Evolutionary conservation across 1,284 basidiomycete species (phyloP).

Genomic region (Spongiforma sp.): DNA sequence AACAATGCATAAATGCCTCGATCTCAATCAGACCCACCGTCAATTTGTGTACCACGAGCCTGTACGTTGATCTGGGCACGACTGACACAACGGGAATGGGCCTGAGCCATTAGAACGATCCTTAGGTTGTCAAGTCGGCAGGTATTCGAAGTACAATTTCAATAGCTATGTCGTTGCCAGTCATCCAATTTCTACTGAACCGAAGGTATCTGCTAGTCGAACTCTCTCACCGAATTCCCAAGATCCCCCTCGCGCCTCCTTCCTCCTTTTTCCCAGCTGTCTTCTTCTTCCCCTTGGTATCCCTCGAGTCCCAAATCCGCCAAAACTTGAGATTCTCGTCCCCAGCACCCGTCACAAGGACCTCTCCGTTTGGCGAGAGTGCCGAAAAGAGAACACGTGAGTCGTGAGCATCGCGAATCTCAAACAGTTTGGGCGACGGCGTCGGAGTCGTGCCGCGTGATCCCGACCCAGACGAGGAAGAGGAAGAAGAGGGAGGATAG

Average conservation of each 20-base stretch:
- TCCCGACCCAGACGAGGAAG: slow-evolving; percentile 19
- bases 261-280: slow-evolving; percentile 40
- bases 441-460: slow-evolving; percentile 24
- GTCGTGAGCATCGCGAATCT: slow-evolving; percentile 93
- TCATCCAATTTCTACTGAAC: no score
- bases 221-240: slow-evolving; percentile 42
- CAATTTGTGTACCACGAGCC: no score
- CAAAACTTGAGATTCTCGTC: slow-evolving; percentile 97
- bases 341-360: slow-evolving; percentile 88
- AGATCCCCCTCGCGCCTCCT: slow-evolving; percentile 38
- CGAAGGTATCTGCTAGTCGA: no score
- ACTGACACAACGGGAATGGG: no score
- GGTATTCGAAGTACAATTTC: no score
- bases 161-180: no score
- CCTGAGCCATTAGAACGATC: no score
- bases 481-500: slow-evolving; percentile 71
- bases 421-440: slow-evolving; percentile 57
- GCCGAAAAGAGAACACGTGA: slow-evolving; percentile 86
- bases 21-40: no score
- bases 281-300: slow-evolving; percentile 53
- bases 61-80: no score
- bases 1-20: no score
- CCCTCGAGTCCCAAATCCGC: slow-evolving; percentile 74
- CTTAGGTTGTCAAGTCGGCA: no score
- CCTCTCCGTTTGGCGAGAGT: slow-evolving; percentile 87